phyloP scores from a whole-genome alignment of 192 early-diverging fungal genomes.

The Coemansia sp. region DNA sequence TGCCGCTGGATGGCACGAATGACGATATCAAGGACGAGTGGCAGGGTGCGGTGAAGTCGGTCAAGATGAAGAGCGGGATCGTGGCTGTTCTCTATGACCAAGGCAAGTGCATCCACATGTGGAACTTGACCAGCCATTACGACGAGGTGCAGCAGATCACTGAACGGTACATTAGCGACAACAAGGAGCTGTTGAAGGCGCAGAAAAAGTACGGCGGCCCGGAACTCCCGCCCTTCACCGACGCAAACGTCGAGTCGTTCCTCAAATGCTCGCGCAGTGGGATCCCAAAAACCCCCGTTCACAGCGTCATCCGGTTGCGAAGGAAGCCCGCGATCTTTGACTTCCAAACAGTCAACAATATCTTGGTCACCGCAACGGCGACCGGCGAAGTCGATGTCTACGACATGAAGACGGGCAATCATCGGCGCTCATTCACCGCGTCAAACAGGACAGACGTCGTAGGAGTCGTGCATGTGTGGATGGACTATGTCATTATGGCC shows the following conservation, averaged over 20 bases:
- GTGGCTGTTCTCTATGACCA: constrained; percentile 29
- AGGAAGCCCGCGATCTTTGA: constrained; percentile 34
- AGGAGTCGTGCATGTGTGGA: constrained; percentile 40
- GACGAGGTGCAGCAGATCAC: constrained; percentile 26
- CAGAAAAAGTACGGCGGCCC: constrained; percentile 37
- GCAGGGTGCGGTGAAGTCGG: constrained; percentile 31
- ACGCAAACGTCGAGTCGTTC: constrained; percentile 21
- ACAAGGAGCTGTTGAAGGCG: constrained; percentile 22
- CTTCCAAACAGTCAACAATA: constrained; percentile 28
- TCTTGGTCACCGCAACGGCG: constrained; percentile 21
- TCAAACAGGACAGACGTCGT: constrained; percentile 11
- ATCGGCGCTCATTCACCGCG: constrained; percentile 17
- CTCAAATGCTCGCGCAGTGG: constrained; percentile 26
- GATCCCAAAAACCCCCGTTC: not conserved
- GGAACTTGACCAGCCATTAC: constrained; percentile 27
- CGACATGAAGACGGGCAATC: constrained; percentile 26
- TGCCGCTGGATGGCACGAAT: constrained; percentile 38
- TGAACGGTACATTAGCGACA: constrained; percentile 21
- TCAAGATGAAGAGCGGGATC: constrained; percentile 46
- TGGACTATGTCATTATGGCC: constrained; percentile 44
- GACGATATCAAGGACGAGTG: constrained; percentile 40
- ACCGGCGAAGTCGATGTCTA: constrained; percentile 38
- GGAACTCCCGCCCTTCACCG: constrained; percentile 18
- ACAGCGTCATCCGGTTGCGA: constrained; percentile 17
- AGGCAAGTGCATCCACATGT: constrained; percentile 26